Base-by-base conservation (phyloP, 23 red algal genomes). In the Pyropia haitanensis region DNA sequence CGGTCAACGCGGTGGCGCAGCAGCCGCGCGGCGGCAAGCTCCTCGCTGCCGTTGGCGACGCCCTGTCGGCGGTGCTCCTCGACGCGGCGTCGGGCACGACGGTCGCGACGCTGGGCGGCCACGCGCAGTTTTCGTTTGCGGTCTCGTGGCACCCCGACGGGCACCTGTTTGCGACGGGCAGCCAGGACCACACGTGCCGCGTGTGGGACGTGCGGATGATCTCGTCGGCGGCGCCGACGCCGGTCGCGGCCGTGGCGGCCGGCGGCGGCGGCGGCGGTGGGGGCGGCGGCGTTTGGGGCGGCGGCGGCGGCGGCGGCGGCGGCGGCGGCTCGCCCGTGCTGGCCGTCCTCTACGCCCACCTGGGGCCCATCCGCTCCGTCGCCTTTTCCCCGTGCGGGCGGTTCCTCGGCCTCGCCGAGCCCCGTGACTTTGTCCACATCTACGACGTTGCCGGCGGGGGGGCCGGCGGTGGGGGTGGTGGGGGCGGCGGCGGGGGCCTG, bases 61-160 rank as follows among this genome's bases (percentile, higher is more conserved):
- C 84, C 28, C 74, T 70, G 18, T 51, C 63, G 1, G 64, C 85
- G 17, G 56, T 71, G 15, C 73, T 93, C 21, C 77, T 85, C 58
- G 78, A 83, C n/a, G 66, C 65, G 19, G 71, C 84, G 21, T 29
- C 53, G 13, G 78, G 78, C 2, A 70, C 63, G 29, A 33, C 67
- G 23, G 71, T 91, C 27, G 53, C 69, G 12, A 71, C 56, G 33
- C 67, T 91, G 30, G 61, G 54, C 68, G 87, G 87, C 18, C 91
- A 96, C 62, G 65, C 60, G 24, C 54, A 96, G 28, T 96, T 77
- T 61, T 82, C 91, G 19, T 96, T 96, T 65, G 84, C 91, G 25
- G 85, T 83, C 1, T 74, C 69, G 5, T 96, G 91, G 91, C 91
- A 96, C 51, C 91, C 91, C 18, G 75, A 82, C 55, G 91, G 91